Percentiles rank a stretch among this genome's conserved stretches.
Evolutionary conservation across 2,329 filamentous ascomycete genomes (phyloP).

Genomic region (Penicillium sp.): DNA sequence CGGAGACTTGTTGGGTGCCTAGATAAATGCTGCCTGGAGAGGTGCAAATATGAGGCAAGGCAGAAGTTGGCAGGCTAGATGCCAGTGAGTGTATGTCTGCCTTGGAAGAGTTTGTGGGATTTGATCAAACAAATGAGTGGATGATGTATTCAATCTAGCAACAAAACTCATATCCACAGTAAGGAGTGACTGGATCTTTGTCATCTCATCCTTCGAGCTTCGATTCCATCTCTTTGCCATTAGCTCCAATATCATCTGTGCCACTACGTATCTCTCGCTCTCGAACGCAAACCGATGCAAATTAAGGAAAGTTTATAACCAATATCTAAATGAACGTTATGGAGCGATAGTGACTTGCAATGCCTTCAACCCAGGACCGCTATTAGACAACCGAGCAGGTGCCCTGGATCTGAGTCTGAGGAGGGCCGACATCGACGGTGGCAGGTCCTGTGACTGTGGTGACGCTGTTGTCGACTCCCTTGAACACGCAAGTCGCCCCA

Average conservation of each 20-base stretch:
- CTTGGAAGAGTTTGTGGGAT: not conserved
- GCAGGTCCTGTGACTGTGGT: constrained; percentile 18
- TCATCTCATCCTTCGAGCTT: not conserved
- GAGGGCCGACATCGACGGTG: constrained; percentile 25
- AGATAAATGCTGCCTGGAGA: too few species aligned
- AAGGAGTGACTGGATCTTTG: not conserved
- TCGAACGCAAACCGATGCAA: not conserved
- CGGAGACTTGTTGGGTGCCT: too few species aligned
- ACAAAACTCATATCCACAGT: not conserved
- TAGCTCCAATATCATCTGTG: not conserved
- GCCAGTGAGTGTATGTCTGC: too few species aligned
- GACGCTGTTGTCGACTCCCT: constrained; percentile 22
- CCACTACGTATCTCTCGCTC: not conserved
- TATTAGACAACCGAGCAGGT: not conserved
- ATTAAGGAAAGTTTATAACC: not conserved
- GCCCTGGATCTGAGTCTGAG: constrained; percentile 20
- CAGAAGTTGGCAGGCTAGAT: too few species aligned
- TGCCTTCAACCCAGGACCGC: not conserved
- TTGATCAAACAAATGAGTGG: not conserved
- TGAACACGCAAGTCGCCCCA: constrained; percentile 17
- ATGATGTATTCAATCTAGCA: not conserved
- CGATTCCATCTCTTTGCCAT: not conserved
- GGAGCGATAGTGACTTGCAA: not conserved
- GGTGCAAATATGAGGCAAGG: too few species aligned
- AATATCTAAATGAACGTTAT: not conserved